Evolutionary conservation across 768 basidiomycete genomes (phyloP), one percentile per base, ranked within the genome.

Genomic region (Leccinum arenicola): DNA sequence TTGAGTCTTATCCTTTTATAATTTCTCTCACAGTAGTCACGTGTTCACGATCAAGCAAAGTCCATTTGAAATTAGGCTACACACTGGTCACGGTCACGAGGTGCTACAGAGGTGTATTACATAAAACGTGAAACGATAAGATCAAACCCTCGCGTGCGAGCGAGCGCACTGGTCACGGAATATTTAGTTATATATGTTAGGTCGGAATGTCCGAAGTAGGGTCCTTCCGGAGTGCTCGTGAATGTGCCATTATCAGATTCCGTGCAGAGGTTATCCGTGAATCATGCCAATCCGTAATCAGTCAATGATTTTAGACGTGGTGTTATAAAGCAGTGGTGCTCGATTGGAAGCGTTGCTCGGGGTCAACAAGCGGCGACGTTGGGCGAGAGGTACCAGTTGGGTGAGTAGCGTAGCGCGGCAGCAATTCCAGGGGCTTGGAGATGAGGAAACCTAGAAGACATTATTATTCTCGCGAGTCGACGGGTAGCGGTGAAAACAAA

Each of bases 401-500:
- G 54, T 70, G 75, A 51, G 79, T 64, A 6, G 77, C 80, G 63
- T 88, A 86, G 23, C 84, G 80, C 10, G 87, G 87, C 21, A 87
- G 74, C 0, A 82, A 72, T 69, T 87, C 85, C 5, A 85, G 71
- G 25, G 87, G 87, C 61, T 81, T 85, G 49, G 82, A 80, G 63
- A 87, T 80, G 49, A 86, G 67, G 70, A 78, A 86, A 21, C 82
- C 81, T 81, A 52, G 50, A 25, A 53, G 10, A 55, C 48, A 3
- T 21, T 33, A 54, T 67, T 47, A 66, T 43, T 55, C n/a, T 48
- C 15, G 25, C 25, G 49, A 23, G 11, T 52, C 29, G 25, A 49
- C 27, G 66, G 66, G 40, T 45, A 61, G 31, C 14, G 52, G 21
- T 57, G 1, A 51, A 4, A 38, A 59, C 71, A 33, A 57, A 74